These are phyloP conservation scores for Trichophyton benhamiae DNA, from an alignment of 2,329 filamentous ascomycete species.

Conservation along the genomic window DNA sequence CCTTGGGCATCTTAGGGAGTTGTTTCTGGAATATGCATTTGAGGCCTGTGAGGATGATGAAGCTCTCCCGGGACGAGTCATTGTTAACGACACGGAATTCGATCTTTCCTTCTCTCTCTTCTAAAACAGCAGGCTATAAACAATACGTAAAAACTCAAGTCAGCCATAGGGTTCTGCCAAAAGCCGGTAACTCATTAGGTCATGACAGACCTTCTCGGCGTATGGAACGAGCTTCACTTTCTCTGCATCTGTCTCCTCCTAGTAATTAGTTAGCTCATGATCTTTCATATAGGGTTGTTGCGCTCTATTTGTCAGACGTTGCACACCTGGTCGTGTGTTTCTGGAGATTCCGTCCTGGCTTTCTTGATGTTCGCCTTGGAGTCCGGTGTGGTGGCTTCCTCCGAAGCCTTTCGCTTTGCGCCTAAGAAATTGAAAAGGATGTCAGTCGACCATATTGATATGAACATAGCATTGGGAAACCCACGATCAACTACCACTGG, in stretches of 20 bases:
- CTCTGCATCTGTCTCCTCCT: slow-evolving; percentile 31
- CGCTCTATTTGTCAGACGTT: not conserved
- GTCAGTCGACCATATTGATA: slow-evolving; percentile 5
- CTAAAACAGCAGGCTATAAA: slow-evolving; percentile 66
- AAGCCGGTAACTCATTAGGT: not conserved
- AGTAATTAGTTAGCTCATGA: slow-evolving; percentile 39
- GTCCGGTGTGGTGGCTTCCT: slow-evolving; percentile 34
- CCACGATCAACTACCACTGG: slow-evolving; percentile 24
- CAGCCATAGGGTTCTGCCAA: not conserved
- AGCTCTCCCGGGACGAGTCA: slow-evolving; percentile 72
- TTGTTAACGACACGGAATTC: slow-evolving; percentile 98
- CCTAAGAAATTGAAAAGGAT: slow-evolving; percentile 14
- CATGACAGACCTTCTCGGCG: slow-evolving; percentile 60
- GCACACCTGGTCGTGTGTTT: slow-evolving; percentile 24
- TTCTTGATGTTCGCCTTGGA: slow-evolving; percentile 36
- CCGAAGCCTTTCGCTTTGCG: slow-evolving; percentile 40
- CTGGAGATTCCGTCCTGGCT: slow-evolving; percentile 37
- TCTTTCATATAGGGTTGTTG: slow-evolving; percentile 15
- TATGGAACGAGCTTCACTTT: slow-evolving; percentile 62
- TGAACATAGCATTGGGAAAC: slow-evolving; percentile 9
- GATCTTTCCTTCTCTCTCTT: slow-evolving; percentile 88
- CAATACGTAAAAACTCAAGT: not conserved
- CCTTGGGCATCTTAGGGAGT: slow-evolving; percentile 97
- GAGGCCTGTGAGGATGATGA: slow-evolving; percentile 86
- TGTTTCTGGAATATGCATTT: slow-evolving; percentile 99